A percentile compares a stretch with the other conserved stretches of the same genome.
Evolutionary conservation across 345 rosid genomes (phyloP).

Genomic region (Populus tremula): DNA sequence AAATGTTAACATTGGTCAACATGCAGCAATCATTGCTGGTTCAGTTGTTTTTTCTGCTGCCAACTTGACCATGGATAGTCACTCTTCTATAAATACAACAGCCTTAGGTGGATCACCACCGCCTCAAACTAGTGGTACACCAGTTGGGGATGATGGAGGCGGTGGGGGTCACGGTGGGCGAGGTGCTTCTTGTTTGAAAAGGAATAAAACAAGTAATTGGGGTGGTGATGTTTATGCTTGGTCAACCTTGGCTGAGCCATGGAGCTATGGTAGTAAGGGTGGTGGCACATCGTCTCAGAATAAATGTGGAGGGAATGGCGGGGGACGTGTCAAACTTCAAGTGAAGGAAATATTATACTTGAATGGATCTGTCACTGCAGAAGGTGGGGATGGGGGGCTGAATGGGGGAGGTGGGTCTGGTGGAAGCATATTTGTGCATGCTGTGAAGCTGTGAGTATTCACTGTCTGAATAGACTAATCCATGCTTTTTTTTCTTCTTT

Average conservation of each 20-base stretch:
- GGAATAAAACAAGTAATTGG: constrained; percentile 62
- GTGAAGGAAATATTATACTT: constrained; percentile 58
- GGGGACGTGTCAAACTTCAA: constrained; percentile 72
- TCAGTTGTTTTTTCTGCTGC: constrained; percentile 59
- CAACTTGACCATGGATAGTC: constrained; percentile 55
- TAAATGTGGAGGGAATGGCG: constrained; percentile 76
- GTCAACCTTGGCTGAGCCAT: constrained; percentile 76
- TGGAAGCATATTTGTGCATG: constrained; percentile 68
- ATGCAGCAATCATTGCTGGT: constrained; percentile 66
- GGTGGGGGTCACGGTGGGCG: constrained; percentile 99
- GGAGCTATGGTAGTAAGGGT: constrained; percentile 96
- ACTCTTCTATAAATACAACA: constrained; percentile 71
- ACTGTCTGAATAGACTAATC: neutral
- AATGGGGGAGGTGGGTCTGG: constrained; percentile 96
- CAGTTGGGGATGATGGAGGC: constrained; percentile 73
- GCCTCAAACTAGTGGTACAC: constrained; percentile 94
- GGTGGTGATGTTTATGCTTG: constrained; percentile 97
- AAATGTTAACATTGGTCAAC: constrained; percentile 61
- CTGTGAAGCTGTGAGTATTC: constrained; percentile 75
- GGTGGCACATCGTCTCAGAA: constrained; percentile 48
- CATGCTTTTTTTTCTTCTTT: neutral
- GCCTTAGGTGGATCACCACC: constrained; percentile 84
- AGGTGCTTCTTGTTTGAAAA: constrained; percentile 82
- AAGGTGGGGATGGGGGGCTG: constrained; percentile 80
- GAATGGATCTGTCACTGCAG: constrained; percentile 76